Evolutionary conservation across 2,329 filamentous ascomycete species (phyloP), one percentile per base, ranked within the genome.

Genomic region (Ophiocordyceps polyrhachis-furcata): DNA sequence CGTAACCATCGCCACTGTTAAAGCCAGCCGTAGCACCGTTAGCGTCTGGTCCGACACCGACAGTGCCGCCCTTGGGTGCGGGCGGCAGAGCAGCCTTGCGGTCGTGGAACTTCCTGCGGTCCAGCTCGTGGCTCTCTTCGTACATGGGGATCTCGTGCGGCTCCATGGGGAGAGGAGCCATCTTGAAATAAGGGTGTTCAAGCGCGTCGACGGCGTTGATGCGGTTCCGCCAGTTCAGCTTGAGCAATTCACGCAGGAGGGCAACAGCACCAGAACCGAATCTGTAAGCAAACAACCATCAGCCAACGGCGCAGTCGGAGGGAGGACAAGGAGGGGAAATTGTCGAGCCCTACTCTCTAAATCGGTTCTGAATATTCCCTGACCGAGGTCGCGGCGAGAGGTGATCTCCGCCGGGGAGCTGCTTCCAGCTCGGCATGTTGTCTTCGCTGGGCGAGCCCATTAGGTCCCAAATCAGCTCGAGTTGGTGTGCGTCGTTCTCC

Each of bases 91-190:
- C 82, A 20, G 82, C 82, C 56, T 85, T 85, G 55, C 91, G 81
- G 47, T 87, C 83, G 51, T 93, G 81, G 53, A 87, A 89, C 62
- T 89, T 93, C 58, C 87, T 78, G 43, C 89, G 76, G 58, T 98
- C 91, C n/a, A 96, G 69, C 61, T 98, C 91, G 62, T 98, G 91
- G 41, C 87, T 94, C 55, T 95, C 89, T 57, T 93, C 85, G 56
- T 94, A 96, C 15, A 68, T 74, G 2, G 91, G 91, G n/a, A 98
- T 73, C 43, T 96, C 87, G 50, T 82, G 80, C 1, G 91, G 86
- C 45, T 75, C 74, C 37, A 88, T 79, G 9, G 91, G 91, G 5
- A 82, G 68, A 4, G 91, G 91, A 1, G 73, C 63, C 46, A 76
- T 82, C 49, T 76, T 80, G 66, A 98, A 96, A 62, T 95, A 98